Conservation (phyloP, 2,329 filamentous ascomycete species). For the Ceratocystis eucalypticola region DNA sequence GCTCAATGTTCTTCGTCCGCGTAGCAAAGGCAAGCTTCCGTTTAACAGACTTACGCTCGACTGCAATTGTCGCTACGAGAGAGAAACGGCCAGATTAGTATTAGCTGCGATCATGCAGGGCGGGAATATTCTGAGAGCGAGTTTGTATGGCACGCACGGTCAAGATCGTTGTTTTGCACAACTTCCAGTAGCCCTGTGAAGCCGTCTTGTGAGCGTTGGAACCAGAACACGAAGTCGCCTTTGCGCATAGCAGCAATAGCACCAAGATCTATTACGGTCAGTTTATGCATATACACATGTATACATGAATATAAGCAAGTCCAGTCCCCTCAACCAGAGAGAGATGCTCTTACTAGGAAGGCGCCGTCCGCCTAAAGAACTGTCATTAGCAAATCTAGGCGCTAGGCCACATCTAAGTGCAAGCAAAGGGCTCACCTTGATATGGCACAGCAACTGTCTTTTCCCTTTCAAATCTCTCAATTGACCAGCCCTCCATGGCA, state of each 20-base stretch:
- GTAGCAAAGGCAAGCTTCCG: constrained; percentile 9
- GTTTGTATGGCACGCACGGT: background rate
- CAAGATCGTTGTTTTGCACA: background rate
- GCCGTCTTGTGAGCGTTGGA: constrained; percentile 8
- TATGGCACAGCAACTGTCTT: background rate
- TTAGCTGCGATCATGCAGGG: background rate
- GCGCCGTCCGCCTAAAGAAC: constrained; percentile 3
- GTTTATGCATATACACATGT: background rate
- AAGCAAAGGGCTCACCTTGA: background rate
- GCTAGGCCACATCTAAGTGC: background rate
- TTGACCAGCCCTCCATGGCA: constrained; percentile 7
- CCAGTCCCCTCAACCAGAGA: background rate
- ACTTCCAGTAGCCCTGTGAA: constrained; percentile 13
- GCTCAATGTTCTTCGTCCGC: background rate
- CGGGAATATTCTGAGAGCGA: background rate
- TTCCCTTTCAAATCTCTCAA: constrained; percentile 11
- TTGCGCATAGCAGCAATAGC: constrained; percentile 14
- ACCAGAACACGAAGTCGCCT: constrained; percentile 17
- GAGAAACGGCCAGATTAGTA: background rate
- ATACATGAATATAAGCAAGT: background rate
- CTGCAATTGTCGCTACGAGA: background rate
- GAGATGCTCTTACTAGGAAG: constrained; percentile 4
- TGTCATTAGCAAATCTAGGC: background rate
- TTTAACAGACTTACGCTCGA: constrained; percentile 1
- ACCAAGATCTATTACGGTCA: constrained; percentile 11